A percentile compares a stretch with the other conserved stretches of the same genome.
These are phyloP conservation scores for Cenchrus americanus DNA, from an alignment of 176 grass and related monocot species.

Conservation along the genomic window DNA sequence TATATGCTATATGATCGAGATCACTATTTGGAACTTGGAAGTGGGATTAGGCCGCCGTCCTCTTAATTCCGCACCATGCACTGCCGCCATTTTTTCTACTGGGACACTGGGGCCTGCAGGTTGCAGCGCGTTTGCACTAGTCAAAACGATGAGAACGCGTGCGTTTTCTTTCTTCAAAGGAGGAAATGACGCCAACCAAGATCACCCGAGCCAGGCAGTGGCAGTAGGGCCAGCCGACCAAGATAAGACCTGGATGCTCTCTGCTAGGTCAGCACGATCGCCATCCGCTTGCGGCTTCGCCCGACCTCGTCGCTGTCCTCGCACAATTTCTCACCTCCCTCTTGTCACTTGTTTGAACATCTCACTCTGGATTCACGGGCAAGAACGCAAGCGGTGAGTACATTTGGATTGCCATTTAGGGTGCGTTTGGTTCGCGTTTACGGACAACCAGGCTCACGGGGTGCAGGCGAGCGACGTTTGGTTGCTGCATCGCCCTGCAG, in stretches of 20 bases:
- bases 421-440: too few relatives aligned
- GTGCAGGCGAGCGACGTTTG: too few relatives aligned
- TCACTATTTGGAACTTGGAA: neutral
- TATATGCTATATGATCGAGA: too few relatives aligned
- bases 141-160: slow-evolving; percentile 31
- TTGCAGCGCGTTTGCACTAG: neutral
- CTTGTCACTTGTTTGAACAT: neutral
- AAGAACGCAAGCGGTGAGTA: neutral
- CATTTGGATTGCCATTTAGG: neutral
- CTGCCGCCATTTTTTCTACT: neutral
- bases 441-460: too few relatives aligned
- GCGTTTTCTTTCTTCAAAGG: slow-evolving; percentile 4
- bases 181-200: neutral
- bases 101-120: neutral
- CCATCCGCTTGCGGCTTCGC: neutral
- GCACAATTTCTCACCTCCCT: neutral
- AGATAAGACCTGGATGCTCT: neutral
- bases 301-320: neutral
- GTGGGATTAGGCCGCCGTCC: slow-evolving; percentile 28
- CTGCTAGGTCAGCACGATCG: slow-evolving; percentile 21
- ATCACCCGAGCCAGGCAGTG: neutral
- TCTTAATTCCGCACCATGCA: neutral
- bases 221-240: neutral
- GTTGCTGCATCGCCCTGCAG: too few relatives aligned
- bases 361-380: neutral